Evolutionary conservation across 2,329 filamentous ascomycete species (phyloP).

Genomic region (Trichophyton mentagrophytes): DNA sequence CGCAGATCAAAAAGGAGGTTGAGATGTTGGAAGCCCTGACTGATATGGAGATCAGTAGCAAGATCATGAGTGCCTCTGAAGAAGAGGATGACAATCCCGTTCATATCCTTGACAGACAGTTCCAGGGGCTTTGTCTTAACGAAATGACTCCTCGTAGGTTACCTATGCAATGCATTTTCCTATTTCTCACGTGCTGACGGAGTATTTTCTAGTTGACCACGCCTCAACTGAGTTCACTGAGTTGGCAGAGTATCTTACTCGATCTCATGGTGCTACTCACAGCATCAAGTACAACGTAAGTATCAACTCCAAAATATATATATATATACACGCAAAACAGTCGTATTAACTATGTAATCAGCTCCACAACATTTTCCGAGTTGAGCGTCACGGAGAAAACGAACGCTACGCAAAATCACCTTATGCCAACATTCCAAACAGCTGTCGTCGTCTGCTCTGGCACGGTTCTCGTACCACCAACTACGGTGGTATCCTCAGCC

Average conservation of each 20-base stretch:
- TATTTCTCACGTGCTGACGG: not conserved
- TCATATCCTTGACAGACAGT: constrained; percentile 60
- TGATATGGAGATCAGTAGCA: constrained; percentile 71
- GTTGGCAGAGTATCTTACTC: constrained; percentile 53
- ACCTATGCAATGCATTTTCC: not conserved
- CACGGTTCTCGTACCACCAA: constrained; percentile 76
- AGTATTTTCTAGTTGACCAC: constrained; percentile 36
- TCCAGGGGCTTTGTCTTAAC: constrained; percentile 54
- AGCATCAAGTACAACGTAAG: constrained; percentile 28
- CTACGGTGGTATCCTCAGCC: constrained; percentile 73
- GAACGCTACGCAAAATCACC: constrained; percentile 51
- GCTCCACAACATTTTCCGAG: constrained; percentile 67
- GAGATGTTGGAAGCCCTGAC: constrained; percentile 67
- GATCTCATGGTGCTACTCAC: constrained; percentile 58
- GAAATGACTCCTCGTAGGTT: constrained; percentile 55
- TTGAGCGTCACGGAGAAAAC: constrained; percentile 60
- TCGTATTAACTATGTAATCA: constrained; percentile 7
- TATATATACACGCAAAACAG: constrained; percentile 4
- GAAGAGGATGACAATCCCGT: constrained; percentile 37
- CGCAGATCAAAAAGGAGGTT: constrained; percentile 58
- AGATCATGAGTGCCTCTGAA: constrained; percentile 60
- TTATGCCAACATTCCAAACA: constrained; percentile 41
- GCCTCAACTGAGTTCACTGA: constrained; percentile 50
- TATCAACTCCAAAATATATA: not conserved
- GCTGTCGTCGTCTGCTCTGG: constrained; percentile 68